Percentiles rank a stretch among this genome's conserved stretches.
These are phyloP conservation scores for Micractinium conductrix DNA, from an alignment of 139 green algal genomes.

Conservation along the genomic window DNA sequence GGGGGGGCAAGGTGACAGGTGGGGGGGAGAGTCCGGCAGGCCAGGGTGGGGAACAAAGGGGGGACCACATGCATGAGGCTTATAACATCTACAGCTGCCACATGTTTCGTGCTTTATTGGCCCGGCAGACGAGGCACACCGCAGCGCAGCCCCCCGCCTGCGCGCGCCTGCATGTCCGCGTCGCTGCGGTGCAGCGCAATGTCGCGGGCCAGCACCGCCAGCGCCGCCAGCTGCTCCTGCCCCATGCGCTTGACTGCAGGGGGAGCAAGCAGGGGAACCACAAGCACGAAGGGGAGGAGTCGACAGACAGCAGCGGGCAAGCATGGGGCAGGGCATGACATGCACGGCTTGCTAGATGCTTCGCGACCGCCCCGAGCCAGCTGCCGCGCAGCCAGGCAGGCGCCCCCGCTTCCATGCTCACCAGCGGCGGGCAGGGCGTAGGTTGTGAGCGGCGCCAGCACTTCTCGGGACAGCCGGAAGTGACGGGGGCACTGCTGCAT, in stretches of 20 bases:
- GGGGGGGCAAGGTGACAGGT: not conserved
- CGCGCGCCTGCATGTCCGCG: conserved; percentile 6
- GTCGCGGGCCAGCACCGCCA: conserved; percentile 10
- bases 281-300: not conserved
- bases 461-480: conserved; percentile 25
- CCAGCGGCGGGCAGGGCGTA: conserved; percentile 15
- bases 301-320: too few relatives aligned
- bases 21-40: not conserved
- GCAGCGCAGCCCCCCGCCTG: too few relatives aligned
- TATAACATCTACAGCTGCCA: too few relatives aligned
- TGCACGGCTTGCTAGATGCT: not conserved
- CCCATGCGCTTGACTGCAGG: conserved; percentile 32
- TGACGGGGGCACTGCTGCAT: conserved; percentile 43
- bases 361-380: not conserved
- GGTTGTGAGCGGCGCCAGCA: not conserved
- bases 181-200: conserved; percentile 25
- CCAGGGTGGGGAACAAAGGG: too few relatives aligned
- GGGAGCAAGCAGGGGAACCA: too few relatives aligned
- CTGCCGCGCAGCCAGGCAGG: not conserved
- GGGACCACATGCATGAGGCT: too few relatives aligned
- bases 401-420: not conserved
- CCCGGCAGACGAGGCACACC: too few relatives aligned
- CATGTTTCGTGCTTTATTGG: too few relatives aligned
- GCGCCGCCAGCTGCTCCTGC: conserved; percentile 22
- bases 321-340: not conserved